Base-by-base conservation (phyloP, 192 early-diverging fungal genomes). In the Umbelopsis vinacea region DNA sequence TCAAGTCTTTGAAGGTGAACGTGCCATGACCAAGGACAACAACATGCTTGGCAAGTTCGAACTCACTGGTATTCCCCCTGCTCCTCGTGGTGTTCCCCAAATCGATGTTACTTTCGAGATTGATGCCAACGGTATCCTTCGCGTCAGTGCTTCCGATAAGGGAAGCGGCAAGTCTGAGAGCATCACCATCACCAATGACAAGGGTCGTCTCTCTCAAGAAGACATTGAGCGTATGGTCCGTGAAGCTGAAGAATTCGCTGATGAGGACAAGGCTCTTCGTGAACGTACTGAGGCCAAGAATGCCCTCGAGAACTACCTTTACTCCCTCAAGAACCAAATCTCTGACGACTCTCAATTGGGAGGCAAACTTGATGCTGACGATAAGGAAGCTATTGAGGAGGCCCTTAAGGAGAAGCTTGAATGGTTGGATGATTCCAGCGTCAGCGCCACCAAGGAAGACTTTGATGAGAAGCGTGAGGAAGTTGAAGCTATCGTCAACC, bases 51-150 rank as follows among this genome's bases (percentile, higher is more conserved):
- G 97, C 85, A 96, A 97, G 84, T 98, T 98, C 75, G 97, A 98
- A 79, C 90, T 98, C 50, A 95, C 87, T 79, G 89, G 93, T 73
- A 95, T 98, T 78, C 94, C 97, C 33, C 93, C 97, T 72, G 88
- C 96, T 37, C 96, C 95, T 60, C 95, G 96, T 76, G 97, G 97
- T 75, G 92, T 94, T 52, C 97, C 97, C 60, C 97, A 98, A 86
- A 94, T 98, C 60, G 97, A 98, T 81, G 96, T 98, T 40, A 94
- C 95, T 52, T 98, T 98, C 76, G 95, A 96, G 79, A 89, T 98
- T 73, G 93, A 97, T 80, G 93, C 90, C 68, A 93, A 97, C 89
- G 95, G 96, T 83, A 92, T 98, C 71, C 87, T 98, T 53, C 90
- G 91, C 82, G 97, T 98, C 52, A 87, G 93, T 68, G 97, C 97